These are phyloP conservation scores for Cyamopsis tetragonoloba DNA, from an alignment of 306 rosid genomes.

Conservation along the genomic window DNA sequence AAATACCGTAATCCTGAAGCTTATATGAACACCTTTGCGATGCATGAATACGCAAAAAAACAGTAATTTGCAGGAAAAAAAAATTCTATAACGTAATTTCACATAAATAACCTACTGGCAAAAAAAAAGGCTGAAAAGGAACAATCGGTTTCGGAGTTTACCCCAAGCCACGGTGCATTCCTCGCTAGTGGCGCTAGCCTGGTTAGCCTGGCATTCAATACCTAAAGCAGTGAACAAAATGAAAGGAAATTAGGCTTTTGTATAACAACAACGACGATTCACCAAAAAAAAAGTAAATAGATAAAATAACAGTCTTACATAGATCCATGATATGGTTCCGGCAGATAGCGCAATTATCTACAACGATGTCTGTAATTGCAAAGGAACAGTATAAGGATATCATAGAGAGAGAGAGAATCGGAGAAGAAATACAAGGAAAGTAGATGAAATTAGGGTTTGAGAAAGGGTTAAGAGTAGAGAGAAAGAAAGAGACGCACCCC, in stretches of 20 bases:
- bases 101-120: not conserved
- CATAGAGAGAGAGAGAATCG: not conserved
- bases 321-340: constrained; percentile 96
- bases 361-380: constrained; percentile 71
- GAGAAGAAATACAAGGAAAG: not conserved
- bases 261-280: not conserved
- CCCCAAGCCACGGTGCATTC: constrained; percentile 57
- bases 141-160: constrained; percentile 12
- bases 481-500: constrained; percentile 47
- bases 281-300: not conserved
- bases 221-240: constrained; percentile 33
- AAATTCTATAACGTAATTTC: not conserved
- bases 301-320: constrained; percentile 39
- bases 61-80: not conserved
- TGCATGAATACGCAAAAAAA: not conserved
- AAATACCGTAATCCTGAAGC: not conserved
- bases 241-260: not conserved
- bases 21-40: not conserved
- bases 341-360: constrained; percentile 91
- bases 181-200: constrained; percentile 50
- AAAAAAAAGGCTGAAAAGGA: too few species aligned
- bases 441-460: constrained; percentile 21
- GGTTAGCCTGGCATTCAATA: constrained; percentile 90
- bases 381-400: too few species aligned
- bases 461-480: not conserved